Evolutionary conservation across 2,329 filamentous ascomycete genomes (phyloP).

Genomic region (Dothistroma pini): DNA sequence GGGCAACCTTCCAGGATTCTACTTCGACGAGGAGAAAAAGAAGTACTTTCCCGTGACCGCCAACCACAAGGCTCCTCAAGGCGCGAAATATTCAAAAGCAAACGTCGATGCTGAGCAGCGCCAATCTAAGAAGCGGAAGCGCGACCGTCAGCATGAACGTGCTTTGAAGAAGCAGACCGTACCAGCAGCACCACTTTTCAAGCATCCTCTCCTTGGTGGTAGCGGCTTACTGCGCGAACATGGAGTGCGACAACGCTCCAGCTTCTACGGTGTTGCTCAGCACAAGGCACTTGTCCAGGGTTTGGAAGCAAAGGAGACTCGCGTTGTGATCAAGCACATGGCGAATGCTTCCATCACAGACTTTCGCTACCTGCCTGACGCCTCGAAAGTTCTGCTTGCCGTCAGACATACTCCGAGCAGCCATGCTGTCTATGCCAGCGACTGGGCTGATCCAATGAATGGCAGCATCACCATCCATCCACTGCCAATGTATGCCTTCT

Average conservation of each 20-base stretch:
- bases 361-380: not conserved
- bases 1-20: constrained; percentile 47
- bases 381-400: constrained; percentile 1
- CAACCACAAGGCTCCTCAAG: constrained; percentile 34
- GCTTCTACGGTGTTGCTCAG: not conserved
- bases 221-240: constrained; percentile 7
- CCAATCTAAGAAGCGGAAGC: constrained; percentile 32
- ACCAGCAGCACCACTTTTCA: constrained; percentile 2
- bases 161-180: constrained; percentile 24
- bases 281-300: constrained; percentile 2
- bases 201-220: constrained; percentile 5
- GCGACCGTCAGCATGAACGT: constrained; percentile 18
- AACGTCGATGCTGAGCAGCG: constrained; percentile 39
- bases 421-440: constrained; percentile 5
- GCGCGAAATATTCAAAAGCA: constrained; percentile 40
- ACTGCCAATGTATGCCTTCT: constrained; percentile 4
- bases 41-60: constrained; percentile 50
- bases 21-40: constrained; percentile 45
- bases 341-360: not conserved
- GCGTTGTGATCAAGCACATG: not conserved
- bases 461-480: not conserved
- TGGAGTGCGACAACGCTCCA: not conserved
- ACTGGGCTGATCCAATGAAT: not conserved
- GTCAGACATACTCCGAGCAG: not conserved
- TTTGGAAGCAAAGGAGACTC: not conserved